These are phyloP conservation scores for Mycena amicta DNA, from an alignment of 768 basidiomycete species.

Conservation along the genomic window DNA sequence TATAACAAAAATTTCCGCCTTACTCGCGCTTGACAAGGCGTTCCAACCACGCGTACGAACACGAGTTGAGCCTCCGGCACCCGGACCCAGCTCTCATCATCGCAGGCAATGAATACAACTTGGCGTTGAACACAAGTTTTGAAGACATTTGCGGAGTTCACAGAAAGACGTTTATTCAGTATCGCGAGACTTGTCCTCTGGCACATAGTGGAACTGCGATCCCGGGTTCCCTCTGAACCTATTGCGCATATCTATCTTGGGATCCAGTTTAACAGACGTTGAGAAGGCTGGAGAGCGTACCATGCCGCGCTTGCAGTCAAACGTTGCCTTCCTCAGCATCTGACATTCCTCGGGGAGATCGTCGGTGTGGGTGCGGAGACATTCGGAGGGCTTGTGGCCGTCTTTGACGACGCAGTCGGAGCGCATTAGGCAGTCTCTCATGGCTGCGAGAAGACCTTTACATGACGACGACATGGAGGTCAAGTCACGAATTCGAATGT, in stretches of 20 bases:
- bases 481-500: neutral
- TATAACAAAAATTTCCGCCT: no score
- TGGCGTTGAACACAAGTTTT: no score
- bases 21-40: no score
- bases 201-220: conserved; percentile 48
- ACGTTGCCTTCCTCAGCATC: conserved; percentile 76
- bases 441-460: conserved; percentile 70
- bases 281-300: conserved; percentile 42
- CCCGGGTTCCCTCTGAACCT: conserved; percentile 76
- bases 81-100: no score
- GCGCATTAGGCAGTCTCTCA: conserved; percentile 82
- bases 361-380: conserved; percentile 71
- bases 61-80: no score
- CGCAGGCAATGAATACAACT: no score
- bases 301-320: conserved; percentile 91
- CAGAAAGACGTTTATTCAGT: no score
- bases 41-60: no score
- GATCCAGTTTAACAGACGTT: neutral
- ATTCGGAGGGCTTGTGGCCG: conserved; percentile 80
- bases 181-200: conserved; percentile 24
- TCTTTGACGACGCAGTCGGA: conserved; percentile 88
- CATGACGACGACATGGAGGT: conserved; percentile 77
- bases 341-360: conserved; percentile 84
- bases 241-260: conserved; percentile 82
- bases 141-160: no score